Base-by-base conservation (phyloP, 2,329 filamentous ascomycete genomes). In the Raffaelea ambrosiae region DNA sequence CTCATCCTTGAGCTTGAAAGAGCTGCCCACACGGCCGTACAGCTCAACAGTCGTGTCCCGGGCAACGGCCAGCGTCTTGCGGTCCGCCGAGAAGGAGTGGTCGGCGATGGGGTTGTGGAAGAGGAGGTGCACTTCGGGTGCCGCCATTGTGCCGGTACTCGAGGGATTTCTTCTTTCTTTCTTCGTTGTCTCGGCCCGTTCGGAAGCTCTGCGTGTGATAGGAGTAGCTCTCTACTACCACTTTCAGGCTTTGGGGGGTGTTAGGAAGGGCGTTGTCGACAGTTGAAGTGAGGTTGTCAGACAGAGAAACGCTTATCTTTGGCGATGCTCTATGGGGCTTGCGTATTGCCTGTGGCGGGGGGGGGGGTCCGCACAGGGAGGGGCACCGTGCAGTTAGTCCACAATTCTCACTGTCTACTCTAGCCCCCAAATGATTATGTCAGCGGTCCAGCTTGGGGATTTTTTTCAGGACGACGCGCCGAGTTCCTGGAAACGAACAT, bases 211-310 rank as follows among this genome's bases (percentile, higher is more conserved):
- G 47, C 52, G 10, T 7, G 71, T 74, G 83, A 86, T 88, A 93
- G 88, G 88, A 94, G 88, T 66, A 87, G 80, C 88, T 95, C 93
- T 97, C 93, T 84, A 97, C 93, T 96, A 93, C 77, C 86, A 79
- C 73, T 38, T 13, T 19, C 47, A 40, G 45, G 47, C 26, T 31
- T 48, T 38, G 35, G 31, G 21, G 23, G 22, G n/a, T n/a, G n/a
- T n/a, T n/a, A n/a, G n/a, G n/a, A n/a, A n/a, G n/a, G n/a, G n/a
- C n/a, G n/a, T n/a, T n/a, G n/a, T n/a, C n/a, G n/a, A n/a, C n/a
- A n/a, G n/a, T 13, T 29, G 26, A 13, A 13, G 26, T 29, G 26
- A 29, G 26, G 26, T 29, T 29, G 26, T 29, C 26, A n/a, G 26
- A 7, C 13, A 13, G 26, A 13, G 26, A 29, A 13, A 29, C 13